A percentile compares a stretch with the other conserved stretches of the same genome.
These are phyloP conservation scores for Phytopythium cucurbitacearum DNA, from an alignment of 352 stramenopile species.

Conservation along the genomic window DNA sequence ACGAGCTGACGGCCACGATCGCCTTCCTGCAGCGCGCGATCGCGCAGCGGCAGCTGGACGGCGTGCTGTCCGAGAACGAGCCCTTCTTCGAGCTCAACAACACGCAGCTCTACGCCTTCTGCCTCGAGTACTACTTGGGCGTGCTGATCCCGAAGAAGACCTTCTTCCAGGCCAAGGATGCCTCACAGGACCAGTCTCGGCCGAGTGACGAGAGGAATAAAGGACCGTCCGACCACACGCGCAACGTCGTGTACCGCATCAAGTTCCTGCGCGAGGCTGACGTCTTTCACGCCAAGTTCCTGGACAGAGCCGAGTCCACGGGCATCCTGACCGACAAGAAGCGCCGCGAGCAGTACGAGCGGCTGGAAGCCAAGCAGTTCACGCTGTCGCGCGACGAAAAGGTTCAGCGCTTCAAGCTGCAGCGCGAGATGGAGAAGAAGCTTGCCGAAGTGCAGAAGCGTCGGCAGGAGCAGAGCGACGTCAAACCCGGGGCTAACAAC, in stretches of 20 bases:
- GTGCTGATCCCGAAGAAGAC: conserved; percentile 73
- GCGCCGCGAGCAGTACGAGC: conserved; percentile 72
- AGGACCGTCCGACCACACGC: conserved; percentile 37
- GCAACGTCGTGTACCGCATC: conserved; percentile 61
- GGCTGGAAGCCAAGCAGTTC: conserved; percentile 64
- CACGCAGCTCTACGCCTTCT: conserved; percentile 76
- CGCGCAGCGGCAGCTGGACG: conserved; percentile 55
- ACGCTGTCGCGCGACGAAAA: conserved; percentile 72
- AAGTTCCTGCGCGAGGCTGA: conserved; percentile 67
- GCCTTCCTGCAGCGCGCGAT: conserved; percentile 34
- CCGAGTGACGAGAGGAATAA: conserved; percentile 47
- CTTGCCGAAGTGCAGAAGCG: conserved; percentile 48
- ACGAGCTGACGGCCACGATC: conserved; percentile 30
- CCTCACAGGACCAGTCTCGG: neutral
- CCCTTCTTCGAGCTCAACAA: conserved; percentile 78
- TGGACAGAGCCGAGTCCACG: conserved; percentile 62
- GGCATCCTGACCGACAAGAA: conserved; percentile 63
- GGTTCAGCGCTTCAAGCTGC: conserved; percentile 74
- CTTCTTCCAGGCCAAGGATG: conserved; percentile 43
- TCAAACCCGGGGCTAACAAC: conserved; percentile 11
- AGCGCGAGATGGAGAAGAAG: conserved; percentile 74
- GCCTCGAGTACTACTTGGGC: conserved; percentile 77
- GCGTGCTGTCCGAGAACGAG: conserved; percentile 68
- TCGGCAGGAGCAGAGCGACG: conserved; percentile 21
- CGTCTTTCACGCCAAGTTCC: conserved; percentile 72